phyloP scores from a whole-genome alignment of 768 basidiomycete species.

The Kwoniella dejecticola region DNA sequence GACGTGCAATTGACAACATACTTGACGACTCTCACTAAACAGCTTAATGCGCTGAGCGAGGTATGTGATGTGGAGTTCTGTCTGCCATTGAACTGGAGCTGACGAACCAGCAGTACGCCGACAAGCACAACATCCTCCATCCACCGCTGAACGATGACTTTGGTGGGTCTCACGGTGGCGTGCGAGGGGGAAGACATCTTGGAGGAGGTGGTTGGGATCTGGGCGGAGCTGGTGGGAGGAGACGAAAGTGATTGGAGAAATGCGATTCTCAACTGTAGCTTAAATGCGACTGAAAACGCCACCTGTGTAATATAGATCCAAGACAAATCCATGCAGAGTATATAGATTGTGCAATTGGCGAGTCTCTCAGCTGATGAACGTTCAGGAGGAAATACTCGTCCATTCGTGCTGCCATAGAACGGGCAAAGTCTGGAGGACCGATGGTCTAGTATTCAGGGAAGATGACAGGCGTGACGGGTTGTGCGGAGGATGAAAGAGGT shows the following conservation, averaged over 20 bases:
- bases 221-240: background rate
- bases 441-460: too few relatives aligned
- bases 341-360: too few relatives aligned
- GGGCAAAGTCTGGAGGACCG: too few relatives aligned
- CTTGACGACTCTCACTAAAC: slow-evolving; percentile 83
- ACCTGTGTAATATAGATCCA: too few relatives aligned
- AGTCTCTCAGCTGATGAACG: too few relatives aligned
- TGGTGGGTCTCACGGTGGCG: slow-evolving; percentile 3
- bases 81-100: background rate
- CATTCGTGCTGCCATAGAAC: too few relatives aligned
- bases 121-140: slow-evolving; percentile 25
- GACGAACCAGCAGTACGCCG: slow-evolving; percentile 17
- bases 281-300: too few relatives aligned
- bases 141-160: slow-evolving; percentile 18
- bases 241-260: slow-evolving; percentile 2
- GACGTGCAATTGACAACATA: slow-evolving; percentile 92
- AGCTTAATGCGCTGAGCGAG: slow-evolving; percentile 81
- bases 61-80: slow-evolving; percentile 61
- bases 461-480: too few relatives aligned
- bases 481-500: too few relatives aligned
- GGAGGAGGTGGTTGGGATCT: background rate
- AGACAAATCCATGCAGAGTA: too few relatives aligned
- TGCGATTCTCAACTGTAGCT: too few relatives aligned
- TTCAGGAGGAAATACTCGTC: too few relatives aligned
- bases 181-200: slow-evolving; percentile 10